Evolutionary conservation across 805 yeast species (phyloP), one percentile per base, ranked within the genome.

Genomic region (Huiozyma sinensis): DNA sequence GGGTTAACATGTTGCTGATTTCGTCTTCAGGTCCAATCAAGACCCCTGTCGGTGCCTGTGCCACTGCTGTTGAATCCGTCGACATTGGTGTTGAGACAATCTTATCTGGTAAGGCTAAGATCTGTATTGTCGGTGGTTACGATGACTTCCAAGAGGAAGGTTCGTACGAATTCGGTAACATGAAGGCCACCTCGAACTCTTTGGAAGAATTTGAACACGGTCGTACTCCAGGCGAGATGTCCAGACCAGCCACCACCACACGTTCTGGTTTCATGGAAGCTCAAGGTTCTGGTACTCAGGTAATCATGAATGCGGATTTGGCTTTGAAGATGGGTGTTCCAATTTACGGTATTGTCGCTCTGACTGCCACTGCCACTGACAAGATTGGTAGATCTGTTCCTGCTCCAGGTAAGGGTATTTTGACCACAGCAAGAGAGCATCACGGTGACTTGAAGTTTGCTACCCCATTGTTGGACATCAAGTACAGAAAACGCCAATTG

Each of bases 81-180:
- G 99, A 92, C 65, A 76, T 78, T 58, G 99, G 97, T 78, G 77
- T 83, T 53, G 98, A 92, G 71, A 86, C 95, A 43, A 88, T 92
- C 58, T 68, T 86, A 56, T 72, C 88, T 41, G 96, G 96, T 55
- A 87, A 89, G 69, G 98, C 99, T 46, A 88, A 87, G 77, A 79
- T 92, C 57, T 87, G 92, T 68, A 73, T 92, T 59, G 97, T 90
- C 57, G 99, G 99, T 76, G 99, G 99, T 70, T 88, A 85, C 66
- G 99, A 92, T 72, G 99, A 92, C 62, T 89, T 92, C 90, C 95
- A 88, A 69, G 98, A 92, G 70, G 98, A 92, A 71, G 97, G 97
- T 55, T 88, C 97, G 47, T 83, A 79, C 60, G 99, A 92, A 69
- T 92, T 92, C 68, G 98, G 86, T 58, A 92, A 92, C 73, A 92